phyloP scores from a whole-genome alignment of 73 alveolate genomes.

The Paramecium caudatum region DNA sequence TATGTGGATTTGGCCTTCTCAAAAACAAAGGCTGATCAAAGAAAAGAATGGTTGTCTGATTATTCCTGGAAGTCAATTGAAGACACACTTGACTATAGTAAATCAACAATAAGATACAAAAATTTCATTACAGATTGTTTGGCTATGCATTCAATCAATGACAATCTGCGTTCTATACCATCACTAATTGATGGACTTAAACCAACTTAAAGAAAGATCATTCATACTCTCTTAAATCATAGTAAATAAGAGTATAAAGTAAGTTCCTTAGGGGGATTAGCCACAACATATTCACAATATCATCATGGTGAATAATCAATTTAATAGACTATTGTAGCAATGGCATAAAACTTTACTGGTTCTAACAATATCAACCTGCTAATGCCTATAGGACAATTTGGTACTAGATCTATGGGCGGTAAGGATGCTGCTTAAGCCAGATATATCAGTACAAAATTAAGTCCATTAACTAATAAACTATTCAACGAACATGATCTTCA shows the following conservation, averaged over 20 bases:
- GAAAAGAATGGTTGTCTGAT: constrained; percentile 96
- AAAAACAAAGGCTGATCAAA: constrained; percentile 95
- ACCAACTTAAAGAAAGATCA: constrained; percentile 97
- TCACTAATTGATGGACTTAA: constrained; percentile 97
- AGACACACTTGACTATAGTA: constrained; percentile 84
- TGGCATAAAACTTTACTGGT: constrained; percentile 99
- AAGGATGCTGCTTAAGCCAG: constrained; percentile 99
- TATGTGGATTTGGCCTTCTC: constrained; percentile 98
- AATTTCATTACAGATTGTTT: constrained; percentile 97
- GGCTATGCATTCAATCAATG: constrained; percentile 96
- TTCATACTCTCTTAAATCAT: constrained; percentile 93
- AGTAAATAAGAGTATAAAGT: constrained; percentile 96
- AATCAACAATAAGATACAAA: constrained; percentile 78
- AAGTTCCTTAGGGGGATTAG: constrained; percentile 98
- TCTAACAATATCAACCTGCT: constrained; percentile 97
- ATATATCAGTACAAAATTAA: constrained; percentile 95
- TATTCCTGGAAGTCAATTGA: constrained; percentile 71
- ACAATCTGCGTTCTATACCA: constrained; percentile 97
- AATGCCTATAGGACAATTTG: constrained; percentile 99
- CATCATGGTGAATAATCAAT: constrained; percentile 99
- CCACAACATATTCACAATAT: constrained; percentile 98
- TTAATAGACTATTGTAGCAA: constrained; percentile 96
- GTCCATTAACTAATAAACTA: constrained; percentile 85
- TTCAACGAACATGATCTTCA: constrained; percentile 95
- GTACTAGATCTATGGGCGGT: constrained; percentile 98